Conservation (phyloP, 1,284 basidiomycete genomes). For the Ustilago hordei region DNA sequence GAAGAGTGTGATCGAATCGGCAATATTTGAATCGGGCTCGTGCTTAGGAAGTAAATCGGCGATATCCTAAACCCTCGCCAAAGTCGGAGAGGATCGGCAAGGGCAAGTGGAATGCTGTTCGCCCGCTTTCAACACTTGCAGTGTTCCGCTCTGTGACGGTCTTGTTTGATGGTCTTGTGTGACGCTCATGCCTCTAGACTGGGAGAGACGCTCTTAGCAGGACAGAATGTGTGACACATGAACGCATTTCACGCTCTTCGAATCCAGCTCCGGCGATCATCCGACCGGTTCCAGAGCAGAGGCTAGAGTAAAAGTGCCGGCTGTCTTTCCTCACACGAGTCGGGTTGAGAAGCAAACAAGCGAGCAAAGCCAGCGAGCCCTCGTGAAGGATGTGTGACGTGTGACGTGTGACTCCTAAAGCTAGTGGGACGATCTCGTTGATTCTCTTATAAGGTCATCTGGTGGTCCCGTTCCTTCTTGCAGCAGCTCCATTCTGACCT, state of each 20-base stretch:
- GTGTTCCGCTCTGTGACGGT: background rate
- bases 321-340: background rate
- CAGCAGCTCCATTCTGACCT: background rate
- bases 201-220: background rate
- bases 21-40: background rate
- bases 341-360: background rate
- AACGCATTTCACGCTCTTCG: conserved; percentile 1
- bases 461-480: background rate
- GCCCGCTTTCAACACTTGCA: conserved; percentile 12
- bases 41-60: background rate
- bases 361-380: background rate
- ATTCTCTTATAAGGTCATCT: background rate
- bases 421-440: background rate
- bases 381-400: background rate
- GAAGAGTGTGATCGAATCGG: background rate
- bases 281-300: background rate
- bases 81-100: conserved; percentile 16
- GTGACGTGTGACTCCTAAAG: background rate
- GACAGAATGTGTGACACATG: background rate
- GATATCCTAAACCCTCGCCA: background rate
- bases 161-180: background rate
- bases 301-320: background rate
- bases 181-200: background rate
- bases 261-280: background rate
- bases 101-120: background rate